These are phyloP conservation scores for Dactylellina cionopaga DNA, from an alignment of 2,329 filamentous ascomycete genomes.

Conservation along the genomic window DNA sequence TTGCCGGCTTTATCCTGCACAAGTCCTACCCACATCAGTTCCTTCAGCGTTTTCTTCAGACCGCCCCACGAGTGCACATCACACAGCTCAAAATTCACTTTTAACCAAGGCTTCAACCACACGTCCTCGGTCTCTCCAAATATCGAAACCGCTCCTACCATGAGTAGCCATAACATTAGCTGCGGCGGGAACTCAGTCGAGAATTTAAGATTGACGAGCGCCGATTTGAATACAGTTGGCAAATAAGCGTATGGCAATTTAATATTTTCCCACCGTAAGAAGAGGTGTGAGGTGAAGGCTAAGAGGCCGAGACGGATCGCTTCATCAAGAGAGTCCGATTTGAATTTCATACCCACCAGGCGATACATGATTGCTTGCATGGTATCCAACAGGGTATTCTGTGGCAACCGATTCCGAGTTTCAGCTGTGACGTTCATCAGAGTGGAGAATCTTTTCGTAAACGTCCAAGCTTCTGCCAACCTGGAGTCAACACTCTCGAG, in stretches of 20 bases:
- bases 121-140: constrained; percentile 52
- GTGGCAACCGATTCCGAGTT: constrained; percentile 53
- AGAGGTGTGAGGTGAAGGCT: constrained; percentile 61
- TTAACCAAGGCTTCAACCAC: constrained; percentile 56
- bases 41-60: constrained; percentile 56
- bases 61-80: constrained; percentile 53
- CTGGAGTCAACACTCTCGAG: constrained; percentile 52
- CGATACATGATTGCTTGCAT: constrained; percentile 63
- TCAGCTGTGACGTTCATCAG: constrained; percentile 57
- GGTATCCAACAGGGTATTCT: constrained; percentile 56
- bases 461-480: constrained; percentile 56
- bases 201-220: constrained; percentile 41
- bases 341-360: constrained; percentile 59
- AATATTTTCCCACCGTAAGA: constrained; percentile 57
- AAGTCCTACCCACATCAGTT: constrained; percentile 59
- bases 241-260: constrained; percentile 53
- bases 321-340: constrained; percentile 58
- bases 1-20: constrained; percentile 58
- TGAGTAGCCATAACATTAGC: constrained; percentile 57
- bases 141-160: constrained; percentile 56
- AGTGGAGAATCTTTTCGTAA: constrained; percentile 57
- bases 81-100: constrained; percentile 52
- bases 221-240: constrained; percentile 42
- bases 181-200: constrained; percentile 35
- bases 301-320: constrained; percentile 61